A percentile compares a stretch with the other conserved stretches of the same genome.
These are phyloP conservation scores for Pecoramyces ruminantium DNA, from an alignment of 192 early-diverging fungal genomes.

Conservation along the genomic window DNA sequence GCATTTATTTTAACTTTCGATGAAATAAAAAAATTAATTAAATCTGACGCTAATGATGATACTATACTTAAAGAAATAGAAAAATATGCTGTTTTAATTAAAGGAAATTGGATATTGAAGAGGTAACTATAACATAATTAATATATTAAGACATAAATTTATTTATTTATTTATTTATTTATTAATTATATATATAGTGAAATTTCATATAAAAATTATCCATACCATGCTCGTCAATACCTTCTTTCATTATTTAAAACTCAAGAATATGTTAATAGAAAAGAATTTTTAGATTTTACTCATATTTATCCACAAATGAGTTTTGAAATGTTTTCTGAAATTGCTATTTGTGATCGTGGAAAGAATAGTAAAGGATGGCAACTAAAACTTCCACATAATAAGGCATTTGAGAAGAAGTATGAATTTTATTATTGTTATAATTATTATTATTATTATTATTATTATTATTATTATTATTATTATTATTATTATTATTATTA, in stretches of 20 bases:
- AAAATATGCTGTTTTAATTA: not conserved
- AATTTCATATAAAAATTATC: not conserved
- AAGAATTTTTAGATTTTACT: not conserved
- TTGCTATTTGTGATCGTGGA: not conserved
- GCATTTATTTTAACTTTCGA: not conserved
- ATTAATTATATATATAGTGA: no score
- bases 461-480: no score
- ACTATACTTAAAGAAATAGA: not conserved
- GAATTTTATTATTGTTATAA: no score
- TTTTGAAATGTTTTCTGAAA: not conserved
- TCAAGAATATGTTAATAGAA: not conserved
- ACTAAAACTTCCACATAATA: not conserved
- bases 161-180: no score
- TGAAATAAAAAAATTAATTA: not conserved
- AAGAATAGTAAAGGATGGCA: not conserved
- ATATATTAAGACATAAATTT: no score
- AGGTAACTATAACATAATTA: no score
- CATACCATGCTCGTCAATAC: not conserved
- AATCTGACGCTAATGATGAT: not conserved
- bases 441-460: no score
- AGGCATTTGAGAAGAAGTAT: not conserved
- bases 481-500: no score
- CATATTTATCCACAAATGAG: not conserved
- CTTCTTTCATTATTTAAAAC: not conserved
- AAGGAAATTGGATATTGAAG: not conserved